Evolutionary conservation across 2,329 filamentous ascomycete genomes (phyloP), one percentile per base, ranked within the genome.

Genomic region (Botrytis pseudocinerea): DNA sequence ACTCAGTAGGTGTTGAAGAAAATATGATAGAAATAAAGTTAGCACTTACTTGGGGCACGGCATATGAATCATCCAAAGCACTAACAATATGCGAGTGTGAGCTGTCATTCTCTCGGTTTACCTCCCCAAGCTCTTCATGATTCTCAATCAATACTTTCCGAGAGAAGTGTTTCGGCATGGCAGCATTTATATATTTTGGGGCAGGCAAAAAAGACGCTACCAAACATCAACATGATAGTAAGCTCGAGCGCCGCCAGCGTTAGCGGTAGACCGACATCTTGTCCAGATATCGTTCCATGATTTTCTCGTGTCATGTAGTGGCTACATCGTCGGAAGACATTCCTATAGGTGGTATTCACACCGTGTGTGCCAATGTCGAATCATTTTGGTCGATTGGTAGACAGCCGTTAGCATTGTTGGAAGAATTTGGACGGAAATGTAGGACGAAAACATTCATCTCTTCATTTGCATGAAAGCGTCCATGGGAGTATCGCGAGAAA

Each of bases 51-150:
- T 57, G 48, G 65, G 14, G 48, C 35, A 68, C 35, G 10, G 48
- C 25, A 68, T 68, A 32, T 57, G 35, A 8, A 42, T 28, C 40
- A 54, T 68, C 62, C 16, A 68, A 54, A 57, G 64, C 22, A 14
- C 28, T 22, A 16, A 57, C n/a, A 48, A 68, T 42, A 68, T 68
- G 48, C 48, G 48, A 68, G 64, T 68, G 32, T 57, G 48, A 68
- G 48, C 48, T 68, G 64, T 68, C 48, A 68, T 68, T 48, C 4
- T 40, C 64, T 54, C 64, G 48, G 16, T 68, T 38, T 35, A 28
- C 35, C 20, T 32, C 64, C 64, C 35, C 35, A 57, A 22, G n/a
- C 42, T 68, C 35, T 68, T 57, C 42, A 65, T 25, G 20, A 25
- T 54, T 28, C 48, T 57, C 25, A 25, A 54, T 38, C 9, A 40